Base-by-base conservation (phyloP, 2,329 filamentous ascomycete species). In the Orbilia brochopaga region DNA sequence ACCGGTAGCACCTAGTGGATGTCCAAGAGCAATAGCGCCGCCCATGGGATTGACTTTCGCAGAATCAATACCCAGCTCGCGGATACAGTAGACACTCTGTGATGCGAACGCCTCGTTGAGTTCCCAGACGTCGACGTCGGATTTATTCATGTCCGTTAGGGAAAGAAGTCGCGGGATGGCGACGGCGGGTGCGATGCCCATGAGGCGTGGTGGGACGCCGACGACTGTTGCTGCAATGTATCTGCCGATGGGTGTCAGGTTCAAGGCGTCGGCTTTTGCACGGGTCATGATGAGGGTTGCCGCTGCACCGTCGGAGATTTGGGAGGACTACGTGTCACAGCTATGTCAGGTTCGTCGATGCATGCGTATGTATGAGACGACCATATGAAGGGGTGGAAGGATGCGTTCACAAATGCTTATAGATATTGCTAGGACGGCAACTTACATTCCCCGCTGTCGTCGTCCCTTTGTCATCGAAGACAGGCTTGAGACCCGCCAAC, bases 11-110 rank as follows among this genome's bases (percentile, higher is more conserved):
- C 93, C 92, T 0, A 97, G 84, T 4, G 92, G 92, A 79, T 97
- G 93, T 1, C 93, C 93, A 23, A 97, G 81, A n/a, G 93, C 92
- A 79, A 97, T 96, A 1, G 92, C 93, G 32, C 93, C 92, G 72
- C 93, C 93, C 76, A 95, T 92, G 0, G 91, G 91, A 80, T 97
- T 97, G 17, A 97, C 89, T 80, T 85, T 88, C 75, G 77, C 85
- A 77, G 81, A 78, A 79, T 87, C 87, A 19, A 93, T 81, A 0
- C 87, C 89, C 10, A 94, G 78, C 76, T 73, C 52, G n/a, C 57
- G 53, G 11, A 59, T 53, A 57, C 57, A 53, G 23, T 69, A 85
- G 58, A 88, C 77, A 42, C 85, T 85, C 77, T 88, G 86, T 54
- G 82, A 84, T 2, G 85, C 86, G 78, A 88, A 88, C 13, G 86